Evolutionary conservation across 305 asterid species (phyloP), one percentile per base, ranked within the genome.

Genomic region (Fraxinus sp.): DNA sequence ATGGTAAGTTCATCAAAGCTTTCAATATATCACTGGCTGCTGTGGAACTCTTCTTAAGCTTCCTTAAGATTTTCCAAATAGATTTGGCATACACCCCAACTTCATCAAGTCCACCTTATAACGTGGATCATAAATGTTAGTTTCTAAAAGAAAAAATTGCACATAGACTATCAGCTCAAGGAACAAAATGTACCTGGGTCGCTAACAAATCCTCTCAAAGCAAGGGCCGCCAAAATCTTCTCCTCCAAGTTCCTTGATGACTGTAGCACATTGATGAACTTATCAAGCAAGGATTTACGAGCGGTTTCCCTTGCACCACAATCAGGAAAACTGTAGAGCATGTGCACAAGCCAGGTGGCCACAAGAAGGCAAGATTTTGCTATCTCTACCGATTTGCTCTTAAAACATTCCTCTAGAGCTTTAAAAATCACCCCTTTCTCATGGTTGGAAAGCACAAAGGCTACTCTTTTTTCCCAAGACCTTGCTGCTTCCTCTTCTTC

Each of bases 181-280:
- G 70, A 73, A 77, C 36, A 26, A 80, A 49, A 26, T 79, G 75
- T 84, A 93, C 98, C 93, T 87, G 91, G 90, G 83, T 94, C 97
- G 71, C 82, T 83, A 32, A 90, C 79, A 76, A 94, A 94, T 78
- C 92, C 90, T 88, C 93, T 86, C 82, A 94, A 84, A 81, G 97
- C 95, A 82, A 93, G 92, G 81, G 94, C 86, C 26, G 95, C 94
- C 83, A 93, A 81, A 81, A 92, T 88, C 88, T 91, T 93, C 84
- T 94, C 98, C 85, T 94, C 98, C 2, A 92, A 87, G 77, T 89
- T 93, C 90, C 90, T 94, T 0, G 98, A 92, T 30, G 98, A 94
- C 80, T 90, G 97, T 14, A 93, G 88, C 81, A 93, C 90, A 26
- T 87, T 87, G 30, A 94, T 83, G 82, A 91, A 94, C 86, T 93